A percentile compares a stretch with the other conserved stretches of the same genome.
Conservation (phyloP, 805 yeast genomes). For the Candida maesae region DNA sequence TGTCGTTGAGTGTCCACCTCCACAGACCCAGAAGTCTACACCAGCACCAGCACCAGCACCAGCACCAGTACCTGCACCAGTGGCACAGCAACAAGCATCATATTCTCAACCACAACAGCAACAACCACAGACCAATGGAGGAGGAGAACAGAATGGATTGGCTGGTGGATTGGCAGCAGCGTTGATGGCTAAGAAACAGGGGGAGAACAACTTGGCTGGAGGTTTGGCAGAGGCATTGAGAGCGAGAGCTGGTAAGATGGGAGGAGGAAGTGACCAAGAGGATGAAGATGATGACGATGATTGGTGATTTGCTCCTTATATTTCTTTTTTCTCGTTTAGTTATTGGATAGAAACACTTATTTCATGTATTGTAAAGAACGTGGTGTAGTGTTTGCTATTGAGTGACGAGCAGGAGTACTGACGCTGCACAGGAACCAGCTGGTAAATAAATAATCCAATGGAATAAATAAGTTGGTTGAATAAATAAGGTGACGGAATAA, state of each 20-base stretch:
- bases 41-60: conserved; percentile 39
- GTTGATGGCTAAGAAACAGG: conserved; percentile 56
- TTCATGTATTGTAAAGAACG: too few relatives aligned
- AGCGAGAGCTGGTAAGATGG: conserved; percentile 65
- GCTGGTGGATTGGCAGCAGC: conserved; percentile 69
- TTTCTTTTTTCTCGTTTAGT: too few relatives aligned
- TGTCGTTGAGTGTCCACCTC: conserved; percentile 56
- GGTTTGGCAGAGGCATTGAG: conserved; percentile 86
- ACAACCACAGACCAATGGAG: conserved; percentile 20
- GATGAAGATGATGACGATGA: conserved; percentile 71
- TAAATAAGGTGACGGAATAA: conserved; percentile 1
- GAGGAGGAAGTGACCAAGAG: conserved; percentile 61
- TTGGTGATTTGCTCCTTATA: too few relatives aligned
- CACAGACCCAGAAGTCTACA: conserved; percentile 34
- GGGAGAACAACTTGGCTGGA: conserved; percentile 65
- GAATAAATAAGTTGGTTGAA: conserved; percentile 2
- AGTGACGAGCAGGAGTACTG: too few relatives aligned
- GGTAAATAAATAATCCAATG: too few relatives aligned
- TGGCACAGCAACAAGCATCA: not conserved
- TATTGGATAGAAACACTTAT: too few relatives aligned
- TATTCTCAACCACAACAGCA: conserved; percentile 17
- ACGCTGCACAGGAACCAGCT: too few relatives aligned
- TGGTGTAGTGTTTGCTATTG: too few relatives aligned
- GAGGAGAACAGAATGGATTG: conserved; percentile 26
- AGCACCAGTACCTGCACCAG: conserved; percentile 32